A percentile compares a stretch with the other conserved stretches of the same genome.
These are phyloP conservation scores for Blastobotrys americana DNA, from an alignment of 805 yeast species.

Conservation along the genomic window DNA sequence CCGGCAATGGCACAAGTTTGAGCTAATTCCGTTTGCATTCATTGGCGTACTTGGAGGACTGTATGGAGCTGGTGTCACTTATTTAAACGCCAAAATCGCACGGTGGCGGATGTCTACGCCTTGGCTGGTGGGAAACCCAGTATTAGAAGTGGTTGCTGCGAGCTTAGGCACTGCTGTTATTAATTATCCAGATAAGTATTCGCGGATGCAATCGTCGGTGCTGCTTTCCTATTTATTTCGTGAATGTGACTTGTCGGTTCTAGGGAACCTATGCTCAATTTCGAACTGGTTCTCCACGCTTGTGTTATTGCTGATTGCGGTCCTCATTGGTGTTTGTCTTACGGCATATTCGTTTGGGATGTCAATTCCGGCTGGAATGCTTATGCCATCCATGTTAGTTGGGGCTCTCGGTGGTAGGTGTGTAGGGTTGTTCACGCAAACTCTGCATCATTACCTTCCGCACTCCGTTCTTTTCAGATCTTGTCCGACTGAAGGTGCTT, in stretches of 20 bases:
- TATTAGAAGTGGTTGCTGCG: slow-evolving; percentile 43
- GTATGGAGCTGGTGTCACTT: slow-evolving; percentile 50
- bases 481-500: slow-evolving; percentile 41
- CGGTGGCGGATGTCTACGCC: slow-evolving; percentile 15
- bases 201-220: slow-evolving; percentile 49
- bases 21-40: slow-evolving; percentile 61
- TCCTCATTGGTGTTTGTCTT: slow-evolving; percentile 48
- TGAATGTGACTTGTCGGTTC: slow-evolving; percentile 45
- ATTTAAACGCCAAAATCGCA: slow-evolving; percentile 41
- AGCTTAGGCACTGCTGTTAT: slow-evolving; percentile 46
- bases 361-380: slow-evolving; percentile 86
- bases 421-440: slow-evolving; percentile 65
- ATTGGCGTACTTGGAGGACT: slow-evolving; percentile 67
- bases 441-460: slow-evolving; percentile 34
- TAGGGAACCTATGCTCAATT: slow-evolving; percentile 25
- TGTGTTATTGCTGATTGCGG: slow-evolving; percentile 33
- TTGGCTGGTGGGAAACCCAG: slow-evolving; percentile 20
- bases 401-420: slow-evolving; percentile 94
- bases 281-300: slow-evolving; percentile 19
- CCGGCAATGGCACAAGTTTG: slow-evolving; percentile 65
- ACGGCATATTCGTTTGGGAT: slow-evolving; percentile 65
- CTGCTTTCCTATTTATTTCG: slow-evolving; percentile 55
- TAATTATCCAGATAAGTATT: slow-evolving; percentile 48
- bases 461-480: slow-evolving; percentile 29
- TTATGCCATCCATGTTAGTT: slow-evolving; percentile 94